A percentile compares a stretch with the other conserved stretches of the same genome.
phyloP scores from a whole-genome alignment of 495 filamentous ascomycete species.

The Aspergillus funiculosus region DNA sequence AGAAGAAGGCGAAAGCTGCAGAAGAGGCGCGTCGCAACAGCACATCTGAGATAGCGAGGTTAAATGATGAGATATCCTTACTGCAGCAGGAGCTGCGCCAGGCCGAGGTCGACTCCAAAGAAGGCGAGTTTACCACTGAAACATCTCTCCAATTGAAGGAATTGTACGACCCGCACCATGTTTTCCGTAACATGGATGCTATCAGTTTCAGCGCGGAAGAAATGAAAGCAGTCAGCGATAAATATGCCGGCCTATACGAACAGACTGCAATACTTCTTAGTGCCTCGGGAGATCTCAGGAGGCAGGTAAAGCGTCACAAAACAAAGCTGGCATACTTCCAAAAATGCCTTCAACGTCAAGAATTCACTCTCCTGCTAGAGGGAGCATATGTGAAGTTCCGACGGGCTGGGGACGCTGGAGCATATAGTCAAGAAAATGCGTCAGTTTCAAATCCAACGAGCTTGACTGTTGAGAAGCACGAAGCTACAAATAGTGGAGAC shows the following conservation, averaged over 20 bases:
- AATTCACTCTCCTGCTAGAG: slow-evolving; percentile 28
- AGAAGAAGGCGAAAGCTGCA: slow-evolving; percentile 20
- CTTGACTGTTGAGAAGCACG: no score
- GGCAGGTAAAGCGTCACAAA: slow-evolving; percentile 32
- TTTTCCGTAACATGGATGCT: slow-evolving; percentile 12
- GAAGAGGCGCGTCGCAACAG: slow-evolving; percentile 21
- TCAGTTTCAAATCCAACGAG: no score
- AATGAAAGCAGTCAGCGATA: slow-evolving; percentile 17
- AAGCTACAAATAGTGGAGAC: no score
- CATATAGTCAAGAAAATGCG: no score
- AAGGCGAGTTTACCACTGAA: slow-evolving; percentile 9
- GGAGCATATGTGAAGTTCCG: slow-evolving; percentile 24
- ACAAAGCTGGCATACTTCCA: slow-evolving; percentile 34
- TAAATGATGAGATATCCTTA: slow-evolving; percentile 25
- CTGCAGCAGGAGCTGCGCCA: slow-evolving; percentile 23
- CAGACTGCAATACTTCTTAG: slow-evolving; percentile 23
- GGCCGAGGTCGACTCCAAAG: slow-evolving; percentile 14
- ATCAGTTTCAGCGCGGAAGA: neutral
- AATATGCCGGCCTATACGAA: slow-evolving; percentile 34
- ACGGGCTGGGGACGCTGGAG: slow-evolving; percentile 16
- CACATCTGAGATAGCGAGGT: slow-evolving; percentile 16
- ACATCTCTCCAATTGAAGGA: slow-evolving; percentile 19
- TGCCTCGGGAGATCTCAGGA: slow-evolving; percentile 26
- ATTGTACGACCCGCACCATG: slow-evolving; percentile 27
- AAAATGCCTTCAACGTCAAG: slow-evolving; percentile 24